Conservation (phyloP, 345 rosid genomes). For the Camelina neglecta region DNA sequence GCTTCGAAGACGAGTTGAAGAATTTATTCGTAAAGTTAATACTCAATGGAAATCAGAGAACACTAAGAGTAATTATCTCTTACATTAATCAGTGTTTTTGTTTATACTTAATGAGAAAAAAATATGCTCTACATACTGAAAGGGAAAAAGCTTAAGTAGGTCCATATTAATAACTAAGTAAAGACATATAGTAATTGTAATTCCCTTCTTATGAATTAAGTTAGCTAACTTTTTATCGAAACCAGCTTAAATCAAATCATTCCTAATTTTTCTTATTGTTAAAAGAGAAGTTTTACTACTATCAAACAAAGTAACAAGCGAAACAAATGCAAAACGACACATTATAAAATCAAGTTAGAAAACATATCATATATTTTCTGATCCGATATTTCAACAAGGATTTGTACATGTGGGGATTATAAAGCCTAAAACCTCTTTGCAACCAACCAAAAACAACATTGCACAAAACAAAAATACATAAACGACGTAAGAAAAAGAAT, state of each 20-base stretch:
- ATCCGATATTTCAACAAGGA: slow-evolving; percentile 26
- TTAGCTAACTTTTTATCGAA: not conserved
- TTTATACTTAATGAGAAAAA: not conserved
- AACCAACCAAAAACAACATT: slow-evolving; percentile 4
- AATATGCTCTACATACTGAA: not conserved
- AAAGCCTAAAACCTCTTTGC: not conserved
- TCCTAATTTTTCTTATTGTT: not conserved
- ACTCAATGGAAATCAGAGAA: slow-evolving; percentile 64
- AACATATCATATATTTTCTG: slow-evolving; percentile 22
- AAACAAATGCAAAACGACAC: slow-evolving; percentile 6
- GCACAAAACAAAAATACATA: not conserved
- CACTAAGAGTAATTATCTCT: slow-evolving; percentile 18
- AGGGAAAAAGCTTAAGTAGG: not conserved
- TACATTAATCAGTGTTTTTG: slow-evolving; percentile 33
- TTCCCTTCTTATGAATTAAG: not conserved
- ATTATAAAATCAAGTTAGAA: not conserved
- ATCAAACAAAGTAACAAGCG: not conserved
- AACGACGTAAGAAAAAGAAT: too few species aligned
- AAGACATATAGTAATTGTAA: slow-evolving; percentile 2
- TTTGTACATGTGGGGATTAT: not conserved
- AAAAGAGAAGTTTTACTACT: not conserved
- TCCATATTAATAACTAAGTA: not conserved
- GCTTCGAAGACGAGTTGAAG: slow-evolving; percentile 63
- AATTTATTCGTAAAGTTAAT: slow-evolving; percentile 61
- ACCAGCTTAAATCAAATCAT: not conserved